Percentiles rank a stretch among this genome's conserved stretches.
Conservation (phyloP, 352 stramenopile species). For the Pythium brassicae region DNA sequence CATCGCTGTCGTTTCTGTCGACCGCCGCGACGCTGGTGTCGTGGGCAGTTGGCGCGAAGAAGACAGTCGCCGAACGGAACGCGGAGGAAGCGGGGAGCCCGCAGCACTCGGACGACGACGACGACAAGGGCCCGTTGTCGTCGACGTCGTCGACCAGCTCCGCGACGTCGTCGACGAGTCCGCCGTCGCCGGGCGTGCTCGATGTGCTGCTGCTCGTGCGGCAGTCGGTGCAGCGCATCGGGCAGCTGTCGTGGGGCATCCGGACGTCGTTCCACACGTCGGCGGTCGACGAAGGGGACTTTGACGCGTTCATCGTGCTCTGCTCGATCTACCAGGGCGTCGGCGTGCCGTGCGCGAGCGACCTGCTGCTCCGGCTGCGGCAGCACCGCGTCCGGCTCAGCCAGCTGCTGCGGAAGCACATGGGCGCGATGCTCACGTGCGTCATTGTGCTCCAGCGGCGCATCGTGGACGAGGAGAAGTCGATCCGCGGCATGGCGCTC, state of each 20-base stretch:
- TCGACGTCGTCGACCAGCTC: conserved; percentile 54
- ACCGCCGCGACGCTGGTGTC: conserved; percentile 52
- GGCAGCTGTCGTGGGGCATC: conserved; percentile 76
- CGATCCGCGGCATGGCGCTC: conserved; percentile 68
- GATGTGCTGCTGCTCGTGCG: conserved; percentile 77
- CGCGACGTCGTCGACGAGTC: conserved; percentile 40
- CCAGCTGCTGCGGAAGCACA: conserved; percentile 73
- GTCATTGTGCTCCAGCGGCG: conserved; percentile 70
- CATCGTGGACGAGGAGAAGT: conserved; percentile 76
- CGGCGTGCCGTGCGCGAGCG: conserved; percentile 56
- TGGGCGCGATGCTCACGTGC: conserved; percentile 63
- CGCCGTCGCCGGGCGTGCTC: conserved; percentile 55
- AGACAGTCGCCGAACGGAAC: conserved; percentile 15
- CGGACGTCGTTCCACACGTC: conserved; percentile 83
- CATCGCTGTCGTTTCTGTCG: conserved; percentile 26
- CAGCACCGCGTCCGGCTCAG: conserved; percentile 63
- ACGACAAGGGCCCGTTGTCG: conserved; percentile 46
- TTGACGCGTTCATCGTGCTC: conserved; percentile 80
- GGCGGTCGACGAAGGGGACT: conserved; percentile 77
- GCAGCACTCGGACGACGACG: conserved; percentile 71
- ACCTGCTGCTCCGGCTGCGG: conserved; percentile 67
- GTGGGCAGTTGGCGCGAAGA: conserved; percentile 58
- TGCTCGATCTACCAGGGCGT: conserved; percentile 81
- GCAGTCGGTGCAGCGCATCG: conserved; percentile 83
- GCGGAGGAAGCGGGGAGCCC: conserved; percentile 31